Evolutionary conservation across 2,329 filamentous ascomycete species (phyloP).

Genomic region (Ceratocystiopsis brevicomis): DNA sequence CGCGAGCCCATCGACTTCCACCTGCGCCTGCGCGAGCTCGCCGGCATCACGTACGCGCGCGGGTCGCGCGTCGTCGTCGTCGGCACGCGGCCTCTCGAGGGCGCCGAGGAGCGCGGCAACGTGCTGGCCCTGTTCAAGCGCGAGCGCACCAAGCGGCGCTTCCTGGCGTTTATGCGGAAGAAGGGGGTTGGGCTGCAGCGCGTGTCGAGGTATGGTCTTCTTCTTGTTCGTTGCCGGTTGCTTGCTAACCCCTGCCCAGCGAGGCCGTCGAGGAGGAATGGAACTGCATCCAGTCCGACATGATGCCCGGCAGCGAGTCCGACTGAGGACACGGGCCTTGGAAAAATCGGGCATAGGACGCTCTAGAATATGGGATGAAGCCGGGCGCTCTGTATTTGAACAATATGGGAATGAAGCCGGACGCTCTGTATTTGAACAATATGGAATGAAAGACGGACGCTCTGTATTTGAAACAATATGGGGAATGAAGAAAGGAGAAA

Average conservation of each 20-base stretch:
- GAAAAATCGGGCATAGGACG: no score
- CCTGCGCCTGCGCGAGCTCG: constrained; percentile 26
- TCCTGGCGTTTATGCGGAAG: constrained; percentile 27
- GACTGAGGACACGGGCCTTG: no score
- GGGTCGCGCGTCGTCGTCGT: constrained; percentile 25
- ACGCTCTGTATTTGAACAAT: no score
- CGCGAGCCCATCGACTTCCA: constrained; percentile 32
- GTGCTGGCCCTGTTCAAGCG: constrained; percentile 34
- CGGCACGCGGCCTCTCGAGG: constrained; percentile 16
- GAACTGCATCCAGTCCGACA: constrained; percentile 18
- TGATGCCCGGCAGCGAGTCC: constrained; percentile 12
- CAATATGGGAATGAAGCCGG: no score
- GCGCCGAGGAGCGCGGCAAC: constrained; percentile 21
- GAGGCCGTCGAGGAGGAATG: constrained; percentile 20
- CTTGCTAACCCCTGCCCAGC: constrained; percentile 10
- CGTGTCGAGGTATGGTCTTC: constrained; percentile 19
- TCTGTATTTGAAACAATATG: no score
- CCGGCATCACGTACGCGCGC: constrained; percentile 25
- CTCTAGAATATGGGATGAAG: no score
- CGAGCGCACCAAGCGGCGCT: constrained; percentile 31
- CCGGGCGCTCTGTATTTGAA: no score
- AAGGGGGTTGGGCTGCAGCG: constrained; percentile 24
- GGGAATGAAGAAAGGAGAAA: no score
- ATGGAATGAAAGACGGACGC: no score
- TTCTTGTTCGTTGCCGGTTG: background rate